Percentiles rank a stretch among this genome's conserved stretches.
These are phyloP conservation scores for Scheffersomyces cryptocercus DNA, from an alignment of 1,139 yeast species.

Conservation along the genomic window DNA sequence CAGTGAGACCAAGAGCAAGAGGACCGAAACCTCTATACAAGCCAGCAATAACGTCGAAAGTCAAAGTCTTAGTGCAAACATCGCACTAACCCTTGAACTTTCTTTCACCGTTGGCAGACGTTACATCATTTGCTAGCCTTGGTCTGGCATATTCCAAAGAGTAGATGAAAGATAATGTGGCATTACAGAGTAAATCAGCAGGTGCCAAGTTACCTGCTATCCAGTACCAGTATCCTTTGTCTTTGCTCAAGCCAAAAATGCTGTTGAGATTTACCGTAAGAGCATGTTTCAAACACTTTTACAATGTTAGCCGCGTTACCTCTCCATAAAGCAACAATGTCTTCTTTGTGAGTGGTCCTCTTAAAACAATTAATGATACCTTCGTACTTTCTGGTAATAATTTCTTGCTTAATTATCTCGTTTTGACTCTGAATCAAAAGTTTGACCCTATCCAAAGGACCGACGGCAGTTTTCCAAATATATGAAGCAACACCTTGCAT, in stretches of 20 bases:
- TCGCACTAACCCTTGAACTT: constrained; percentile 78
- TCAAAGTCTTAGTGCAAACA: constrained; percentile 75
- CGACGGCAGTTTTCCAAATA: constrained; percentile 82
- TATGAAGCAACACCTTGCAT: constrained; percentile 90
- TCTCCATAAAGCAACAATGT: constrained; percentile 74
- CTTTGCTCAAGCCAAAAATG: constrained; percentile 75
- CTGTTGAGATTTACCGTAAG: constrained; percentile 82
- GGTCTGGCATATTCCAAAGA: constrained; percentile 83
- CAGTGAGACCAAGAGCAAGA: constrained; percentile 77
- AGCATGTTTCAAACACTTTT: constrained; percentile 79
- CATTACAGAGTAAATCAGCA: constrained; percentile 84
- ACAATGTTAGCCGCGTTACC: constrained; percentile 85
- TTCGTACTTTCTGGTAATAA: constrained; percentile 62
- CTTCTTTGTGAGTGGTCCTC: constrained; percentile 74
- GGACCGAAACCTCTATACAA: constrained; percentile 85
- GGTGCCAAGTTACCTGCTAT: constrained; percentile 80
- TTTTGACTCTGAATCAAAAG: constrained; percentile 81
- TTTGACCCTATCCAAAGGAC: constrained; percentile 83
- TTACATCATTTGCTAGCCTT: constrained; percentile 82
- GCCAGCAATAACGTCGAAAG: constrained; percentile 78
- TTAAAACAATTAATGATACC: constrained; percentile 74
- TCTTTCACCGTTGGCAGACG: constrained; percentile 71
- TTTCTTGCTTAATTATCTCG: constrained; percentile 82
- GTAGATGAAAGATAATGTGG: constrained; percentile 73
- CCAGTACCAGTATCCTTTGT: constrained; percentile 67